Percentiles rank a stretch among this genome's conserved stretches.
These are phyloP conservation scores for Haberlea rhodopensis DNA, from an alignment of 257 asterid species.

Conservation along the genomic window DNA sequence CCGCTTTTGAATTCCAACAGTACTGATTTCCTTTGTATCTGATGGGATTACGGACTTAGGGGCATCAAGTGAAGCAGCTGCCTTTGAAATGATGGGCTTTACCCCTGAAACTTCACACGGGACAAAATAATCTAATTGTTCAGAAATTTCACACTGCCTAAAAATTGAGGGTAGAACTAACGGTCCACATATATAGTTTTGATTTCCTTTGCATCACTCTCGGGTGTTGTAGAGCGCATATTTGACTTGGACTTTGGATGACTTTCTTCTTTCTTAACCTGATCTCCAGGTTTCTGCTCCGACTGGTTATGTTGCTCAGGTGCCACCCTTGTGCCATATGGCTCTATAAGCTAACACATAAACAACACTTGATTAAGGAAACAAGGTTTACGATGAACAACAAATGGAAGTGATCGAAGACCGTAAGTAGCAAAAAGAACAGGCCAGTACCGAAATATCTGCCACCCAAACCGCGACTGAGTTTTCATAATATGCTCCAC, in stretches of 20 bases:
- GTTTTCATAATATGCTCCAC: slow-evolving; percentile 88
- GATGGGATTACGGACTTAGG: slow-evolving; percentile 46
- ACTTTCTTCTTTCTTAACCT: slow-evolving; percentile 58
- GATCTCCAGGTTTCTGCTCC: slow-evolving; percentile 49
- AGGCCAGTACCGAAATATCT: slow-evolving; percentile 67
- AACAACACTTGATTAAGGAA: slow-evolving; percentile 22
- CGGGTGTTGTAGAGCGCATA: slow-evolving; percentile 49
- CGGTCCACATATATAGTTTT: slow-evolving; percentile 94
- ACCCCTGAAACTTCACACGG: slow-evolving; percentile 67
- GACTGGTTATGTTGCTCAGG: slow-evolving; percentile 47
- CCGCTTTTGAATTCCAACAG: slow-evolving; percentile 56
- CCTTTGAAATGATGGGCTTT: slow-evolving; percentile 47
- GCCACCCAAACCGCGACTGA: slow-evolving; percentile 95
- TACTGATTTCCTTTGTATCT: slow-evolving; percentile 51
- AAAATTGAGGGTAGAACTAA: slow-evolving; percentile 37
- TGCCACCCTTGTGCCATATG: slow-evolving; percentile 53
- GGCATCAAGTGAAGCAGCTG: slow-evolving; percentile 42
- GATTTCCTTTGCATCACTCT: slow-evolving; percentile 76
- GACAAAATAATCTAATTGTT: slow-evolving; percentile 19
- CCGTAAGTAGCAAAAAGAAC: slow-evolving; percentile 8
- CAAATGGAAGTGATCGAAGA: slow-evolving; percentile 16
- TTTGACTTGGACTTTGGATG: slow-evolving; percentile 58
- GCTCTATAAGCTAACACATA: slow-evolving; percentile 46
- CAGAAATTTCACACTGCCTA: slow-evolving; percentile 10
- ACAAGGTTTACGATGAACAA: slow-evolving; percentile 12